Percentiles rank a stretch among this genome's conserved stretches.
These are phyloP conservation scores for Trichoderma oligosporum DNA, from an alignment of 2,329 filamentous ascomycete species.

Conservation along the genomic window DNA sequence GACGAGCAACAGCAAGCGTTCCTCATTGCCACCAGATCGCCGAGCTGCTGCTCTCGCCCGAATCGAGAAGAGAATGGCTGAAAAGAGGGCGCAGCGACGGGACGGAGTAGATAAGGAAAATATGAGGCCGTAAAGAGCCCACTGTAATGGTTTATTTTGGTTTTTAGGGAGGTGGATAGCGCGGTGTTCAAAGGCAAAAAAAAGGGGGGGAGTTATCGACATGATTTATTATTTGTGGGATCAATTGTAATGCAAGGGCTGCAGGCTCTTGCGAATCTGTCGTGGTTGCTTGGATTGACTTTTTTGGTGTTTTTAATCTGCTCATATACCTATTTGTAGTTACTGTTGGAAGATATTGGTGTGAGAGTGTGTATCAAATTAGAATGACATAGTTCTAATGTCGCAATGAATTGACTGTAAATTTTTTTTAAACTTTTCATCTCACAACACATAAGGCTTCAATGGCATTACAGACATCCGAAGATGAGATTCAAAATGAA, in stretches of 20 bases:
- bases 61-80: conserved; percentile 51
- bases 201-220: neutral
- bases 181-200: conserved; percentile 23
- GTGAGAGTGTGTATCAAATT: neutral
- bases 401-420: neutral
- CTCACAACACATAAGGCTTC: conserved; percentile 12
- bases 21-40: conserved; percentile 49
- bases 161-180: conserved; percentile 21
- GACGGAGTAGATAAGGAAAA: conserved; percentile 50
- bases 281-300: conserved; percentile 6
- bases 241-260: neutral
- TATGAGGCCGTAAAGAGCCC: conserved; percentile 34
- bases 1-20: conserved; percentile 35
- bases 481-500: conserved; percentile 46
- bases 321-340: conserved; percentile 10
- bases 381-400: conserved; percentile 7
- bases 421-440: conserved; percentile 15
- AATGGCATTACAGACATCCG: conserved; percentile 18
- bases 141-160: neutral
- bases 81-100: conserved; percentile 41
- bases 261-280: neutral
- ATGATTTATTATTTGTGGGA: neutral
- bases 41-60: conserved; percentile 52
- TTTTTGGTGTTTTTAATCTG: neutral
- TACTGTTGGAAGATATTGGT: neutral